Conservation (phyloP, 1,284 basidiomycete species). For the Ustilago vetiveriae region DNA sequence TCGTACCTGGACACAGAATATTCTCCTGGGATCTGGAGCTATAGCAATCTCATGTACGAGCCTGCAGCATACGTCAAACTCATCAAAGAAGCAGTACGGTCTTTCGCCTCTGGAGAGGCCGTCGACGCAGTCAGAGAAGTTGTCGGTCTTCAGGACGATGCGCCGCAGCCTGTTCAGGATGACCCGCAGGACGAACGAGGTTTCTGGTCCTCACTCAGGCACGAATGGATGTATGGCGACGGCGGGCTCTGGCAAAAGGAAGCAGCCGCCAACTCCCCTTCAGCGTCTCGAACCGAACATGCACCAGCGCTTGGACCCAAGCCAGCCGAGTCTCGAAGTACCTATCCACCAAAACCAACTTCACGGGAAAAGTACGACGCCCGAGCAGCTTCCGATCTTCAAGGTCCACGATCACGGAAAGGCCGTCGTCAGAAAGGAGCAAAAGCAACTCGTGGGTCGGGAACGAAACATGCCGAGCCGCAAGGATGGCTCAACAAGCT, state of each 20-base stretch:
- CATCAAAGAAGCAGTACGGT: constrained; percentile 42
- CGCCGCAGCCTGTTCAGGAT: background rate
- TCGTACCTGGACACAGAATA: constrained; percentile 30
- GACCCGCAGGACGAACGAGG: constrained; percentile 8
- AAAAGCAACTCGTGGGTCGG: constrained; percentile 3
- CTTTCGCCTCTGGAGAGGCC: constrained; percentile 47
- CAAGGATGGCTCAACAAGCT: constrained; percentile 32
- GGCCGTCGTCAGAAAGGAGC: constrained; percentile 6
- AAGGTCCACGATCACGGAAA: constrained; percentile 3
- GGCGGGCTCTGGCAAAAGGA: constrained; percentile 35
- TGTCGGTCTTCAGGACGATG: constrained; percentile 17
- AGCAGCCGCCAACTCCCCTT: background rate
- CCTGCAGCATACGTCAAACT: constrained; percentile 44
- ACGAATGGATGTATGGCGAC: constrained; percentile 52
- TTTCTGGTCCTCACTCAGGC: constrained; percentile 40
- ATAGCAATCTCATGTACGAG: constrained; percentile 37
- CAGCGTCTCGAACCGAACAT: no score
- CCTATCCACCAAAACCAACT: constrained; percentile 1
- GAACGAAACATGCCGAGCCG: background rate
- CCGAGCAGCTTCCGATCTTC: constrained; percentile 14
- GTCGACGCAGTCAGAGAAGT: constrained; percentile 27
- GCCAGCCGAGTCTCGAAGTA: no score
- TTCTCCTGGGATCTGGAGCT: constrained; percentile 25
- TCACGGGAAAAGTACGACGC: constrained; percentile 30
- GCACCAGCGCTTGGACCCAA: background rate